Conservation (phyloP, 1,284 basidiomycete species). For the Cronartium ribicola region DNA sequence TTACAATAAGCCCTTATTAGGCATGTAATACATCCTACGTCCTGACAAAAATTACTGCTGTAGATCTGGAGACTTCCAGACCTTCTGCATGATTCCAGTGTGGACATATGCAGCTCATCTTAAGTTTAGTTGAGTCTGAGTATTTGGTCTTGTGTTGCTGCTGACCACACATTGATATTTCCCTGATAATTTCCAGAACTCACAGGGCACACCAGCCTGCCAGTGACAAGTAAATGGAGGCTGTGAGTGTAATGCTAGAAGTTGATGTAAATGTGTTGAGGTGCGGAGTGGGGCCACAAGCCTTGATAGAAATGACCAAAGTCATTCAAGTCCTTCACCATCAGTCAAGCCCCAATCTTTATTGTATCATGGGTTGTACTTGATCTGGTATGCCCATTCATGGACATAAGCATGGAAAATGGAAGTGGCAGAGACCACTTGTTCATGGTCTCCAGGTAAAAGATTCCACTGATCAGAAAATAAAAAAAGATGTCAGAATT, state of each 20-base stretch:
- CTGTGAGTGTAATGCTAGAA: too few relatives aligned
- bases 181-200: too few relatives aligned
- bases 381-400: conserved; percentile 21
- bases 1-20: too few relatives aligned
- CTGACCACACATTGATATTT: too few relatives aligned
- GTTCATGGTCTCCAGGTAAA: neutral
- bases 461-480: neutral
- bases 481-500: neutral
- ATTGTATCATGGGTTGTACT: conserved; percentile 16
- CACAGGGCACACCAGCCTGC: too few relatives aligned
- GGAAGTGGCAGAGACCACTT: conserved; percentile 3
- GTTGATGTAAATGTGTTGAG: conserved; percentile 3
- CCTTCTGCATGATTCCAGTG: too few relatives aligned
- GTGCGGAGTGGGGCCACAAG: conserved; percentile 6
- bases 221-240: too few relatives aligned
- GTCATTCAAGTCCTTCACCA: conserved; percentile 24
- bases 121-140: too few relatives aligned
- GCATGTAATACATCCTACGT: too few relatives aligned
- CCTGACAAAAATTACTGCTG: too few relatives aligned
- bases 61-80: too few relatives aligned
- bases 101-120: neutral
- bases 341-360: conserved; percentile 18
- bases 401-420: conserved; percentile 41
- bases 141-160: too few relatives aligned
- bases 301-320: conserved; percentile 17